Evolutionary conservation across 202 grass and related monocot species (phyloP), one percentile per base, ranked within the genome.

Genomic region (Panicum hallii): DNA sequence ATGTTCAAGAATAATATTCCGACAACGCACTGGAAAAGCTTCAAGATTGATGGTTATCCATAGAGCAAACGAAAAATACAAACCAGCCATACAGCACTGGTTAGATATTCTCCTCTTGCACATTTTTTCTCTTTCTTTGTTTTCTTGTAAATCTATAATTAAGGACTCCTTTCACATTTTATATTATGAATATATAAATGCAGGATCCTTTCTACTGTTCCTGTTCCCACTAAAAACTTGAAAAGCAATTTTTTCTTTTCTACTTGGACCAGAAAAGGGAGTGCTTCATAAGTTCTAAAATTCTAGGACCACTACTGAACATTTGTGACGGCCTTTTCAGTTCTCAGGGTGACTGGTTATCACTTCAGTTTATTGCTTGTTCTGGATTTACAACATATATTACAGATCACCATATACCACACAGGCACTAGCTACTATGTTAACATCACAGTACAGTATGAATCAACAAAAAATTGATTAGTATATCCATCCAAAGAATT

Each of bases 401-500:
- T 44, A 81, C 71, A 85, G 11, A 64, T 5, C 57, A 34, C 65
- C 55, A 61, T 74, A 78, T 78, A 82, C 73, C 52, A 32, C 11
- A 58, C 42, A 38, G 28, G 65, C 72, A 72, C 56, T 63, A 38
- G 41, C 66, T 56, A 72, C 65, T 73, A 78, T 19, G 53, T 44
- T 76, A 47, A 38, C 87, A 75, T 70, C 46, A 7, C 1, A 11
- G 53, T 44, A 48, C 40, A 87, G 41, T 28, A 80, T 41, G 7
- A 19, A 71, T 1, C 5, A 41, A 58, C 64, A 89, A 90, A 86
- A 86, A 78, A 72, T 41, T 83, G 38, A 74, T 67, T 76, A 77
- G 66, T 23, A 62, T 57, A 78, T 22, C 36, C 66, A 79, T 72
- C 34, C 46, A 84, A 83, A 78, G 46, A 78, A 78, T 64, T 70